Evolutionary conservation across 805 yeast species (phyloP), one percentile per base, ranked within the genome.

Genomic region (Barnettozyma populi): DNA sequence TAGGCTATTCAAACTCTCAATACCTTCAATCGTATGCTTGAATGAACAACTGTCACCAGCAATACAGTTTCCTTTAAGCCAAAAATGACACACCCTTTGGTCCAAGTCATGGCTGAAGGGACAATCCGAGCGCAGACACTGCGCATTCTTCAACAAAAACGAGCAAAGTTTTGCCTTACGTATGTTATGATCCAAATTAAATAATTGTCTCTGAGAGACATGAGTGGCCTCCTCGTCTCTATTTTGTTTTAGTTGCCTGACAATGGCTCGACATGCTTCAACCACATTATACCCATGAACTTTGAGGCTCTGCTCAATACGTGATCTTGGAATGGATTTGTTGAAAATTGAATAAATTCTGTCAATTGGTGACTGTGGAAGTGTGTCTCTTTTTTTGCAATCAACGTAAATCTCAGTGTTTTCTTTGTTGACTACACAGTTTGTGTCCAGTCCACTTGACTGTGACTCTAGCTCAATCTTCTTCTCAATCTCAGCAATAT

Each of bases 31-130:
- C 5, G 49, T 38, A 50, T 74, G 79, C 41, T 68, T 56, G 51
- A 73, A 74, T 34, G 57, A 54, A 53, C 79, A 74, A 2, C 49
- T 46, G 9, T 64, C 68, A 9, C 76, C 78, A 7, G 74, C 72
- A 6, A 68, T 43, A 51, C 79, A 74, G 10, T 61, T 57, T 2
- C 75, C 74, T 34, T 67, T 68, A 7, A 74, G 57, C 79, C 79
- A 74, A 54, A 69, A 75, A 25, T 74, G 61, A 48, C 79, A 74
- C 8, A 70, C 65, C 21, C 72, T 58, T n/a, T 63, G 54, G 2
- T 70, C 59, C 27, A 73, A 43, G 48, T 75, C 77, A 54, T 74
- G 79, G 44, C 73, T 63, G 47, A 72, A 74, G 49, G 65, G 65
- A 57, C 79, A 74, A 49, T 73, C 78, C 5, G 68, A 53, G 13